Evolutionary conservation across 2,329 filamentous ascomycete species (phyloP), one percentile per base, ranked within the genome.

Genomic region (Zymoseptoria brevis): DNA sequence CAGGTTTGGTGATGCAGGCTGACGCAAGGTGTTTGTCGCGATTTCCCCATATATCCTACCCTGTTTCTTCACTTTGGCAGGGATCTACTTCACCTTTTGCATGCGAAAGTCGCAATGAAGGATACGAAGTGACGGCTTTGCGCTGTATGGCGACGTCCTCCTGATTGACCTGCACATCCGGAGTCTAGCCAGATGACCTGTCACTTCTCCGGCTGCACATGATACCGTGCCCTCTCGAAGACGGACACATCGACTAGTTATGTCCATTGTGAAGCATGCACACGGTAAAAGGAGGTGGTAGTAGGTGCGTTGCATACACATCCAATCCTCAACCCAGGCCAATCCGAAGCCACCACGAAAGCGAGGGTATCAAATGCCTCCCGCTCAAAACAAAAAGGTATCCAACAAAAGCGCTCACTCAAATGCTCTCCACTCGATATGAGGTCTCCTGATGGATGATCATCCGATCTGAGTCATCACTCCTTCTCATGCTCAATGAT

Each of bases 381-480:
- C 13, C 35, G 16, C 16, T 13, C 26, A n/a, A 45, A n/a, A n/a
- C 3, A 45, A n/a, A 45, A 45, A 45, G 35, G 2, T 45, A 45
- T 45, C 35, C 13, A n/a, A 16, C 35, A 6, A 13, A n/a, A 16
- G 4, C 35, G 16, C 16, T 45, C 35, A 45, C 45, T 52, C 59
- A 45, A 49, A 59, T 50, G 22, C 61, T 64, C 21, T 64, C 62
- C 2, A 64, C 62, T 2, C 60, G 59, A 60, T 60, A 64, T 19
- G 57, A 57, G n/a, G 59, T 63, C 22, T 65, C 57, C n/a, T 61
- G 58, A 30, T 58, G 61, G 41, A 65, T 65, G 22, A 65, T 61
- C 63, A 63, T 65, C 19, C 55, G 54, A 55, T 65, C 56, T 3
- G 60, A 62, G 56, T 64, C 62, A 26, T 64, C 62, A 30, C 58